A percentile compares a stretch with the other conserved stretches of the same genome.
Evolutionary conservation across 345 rosid species (phyloP).

Genomic region (Salix koriyanagi): DNA sequence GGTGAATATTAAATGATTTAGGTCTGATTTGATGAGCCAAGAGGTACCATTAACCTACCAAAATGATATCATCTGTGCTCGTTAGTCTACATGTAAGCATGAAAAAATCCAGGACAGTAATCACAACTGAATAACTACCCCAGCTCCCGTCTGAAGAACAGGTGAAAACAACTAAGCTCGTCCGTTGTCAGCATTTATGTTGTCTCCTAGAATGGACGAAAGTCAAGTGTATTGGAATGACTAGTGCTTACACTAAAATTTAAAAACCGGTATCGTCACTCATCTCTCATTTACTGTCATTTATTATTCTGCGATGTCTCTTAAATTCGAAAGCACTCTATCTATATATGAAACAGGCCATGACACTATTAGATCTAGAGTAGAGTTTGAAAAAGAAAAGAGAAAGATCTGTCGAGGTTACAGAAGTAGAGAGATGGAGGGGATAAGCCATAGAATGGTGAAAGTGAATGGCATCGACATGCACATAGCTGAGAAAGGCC

Average conservation of each 20-base stretch:
- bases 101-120: too few species aligned
- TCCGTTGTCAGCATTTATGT: background rate
- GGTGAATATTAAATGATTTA: background rate
- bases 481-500: conserved; percentile 74
- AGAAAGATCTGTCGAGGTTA: background rate
- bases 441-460: conserved; percentile 46
- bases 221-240: background rate
- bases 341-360: background rate
- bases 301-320: background rate
- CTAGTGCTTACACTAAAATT: background rate
- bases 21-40: background rate
- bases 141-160: background rate
- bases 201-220: background rate
- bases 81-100: too few species aligned
- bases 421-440: conserved; percentile 36
- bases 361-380: background rate
- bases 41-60: too few species aligned
- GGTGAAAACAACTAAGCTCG: background rate
- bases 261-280: background rate
- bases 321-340: background rate
- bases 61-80: background rate
- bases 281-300: background rate
- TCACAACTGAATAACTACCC: background rate
- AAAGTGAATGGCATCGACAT: conserved; percentile 61
- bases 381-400: too few species aligned